Base-by-base conservation (phyloP, 164 flowering plant species). In the Magnolia kwangsiensis region DNA sequence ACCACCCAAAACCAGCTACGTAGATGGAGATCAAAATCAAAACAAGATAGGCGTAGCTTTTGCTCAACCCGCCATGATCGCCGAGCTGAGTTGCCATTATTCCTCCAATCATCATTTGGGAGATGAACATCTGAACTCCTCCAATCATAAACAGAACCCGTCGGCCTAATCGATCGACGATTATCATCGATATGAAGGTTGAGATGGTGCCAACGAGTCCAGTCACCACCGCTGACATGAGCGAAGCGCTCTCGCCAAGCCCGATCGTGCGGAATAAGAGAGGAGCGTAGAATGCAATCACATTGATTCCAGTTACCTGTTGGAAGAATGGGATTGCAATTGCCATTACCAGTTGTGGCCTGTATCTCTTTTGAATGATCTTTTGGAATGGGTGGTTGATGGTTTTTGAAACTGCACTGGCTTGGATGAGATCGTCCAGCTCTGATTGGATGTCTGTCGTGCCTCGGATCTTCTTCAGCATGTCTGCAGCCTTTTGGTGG, bases 381-480 rank as follows among this genome's bases (percentile, higher is more conserved):
- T 64, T 58, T 1, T 31, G 58, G 9, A 63, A 78, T n/a, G 79
- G 81, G 31, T 50, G 69, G 8, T 75, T 37, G 3, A 67, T n/a
- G 66, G 61, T 65, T 51, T 73, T 69, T 5, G 84, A 64, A 27
- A 58, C 37, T 4, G 6, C 66, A 23, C 69, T 76, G 11, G 84
- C 84, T 31, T 63, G 37, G 21, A 81, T 66, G 19, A 81, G 74
- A 68, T 89, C 91, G 0, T 85, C 83, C 19, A 88, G 71, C 70
- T 92, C 94, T 23, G 78, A 81, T 8, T 86, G 69, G n/a, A 92
- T 86, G n/a, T 90, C 83, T 1, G 51, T 18, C 0, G 85, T 84
- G 19, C 97, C 94, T 29, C 97, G 87, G 21, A 92, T 24, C 45
- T 63, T 63, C 67, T 77, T 76, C 9, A 82, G 76, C 80, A 73